These are phyloP conservation scores for Biancaea sappan DNA, from an alignment of 306 rosid genomes.

Conservation along the genomic window DNA sequence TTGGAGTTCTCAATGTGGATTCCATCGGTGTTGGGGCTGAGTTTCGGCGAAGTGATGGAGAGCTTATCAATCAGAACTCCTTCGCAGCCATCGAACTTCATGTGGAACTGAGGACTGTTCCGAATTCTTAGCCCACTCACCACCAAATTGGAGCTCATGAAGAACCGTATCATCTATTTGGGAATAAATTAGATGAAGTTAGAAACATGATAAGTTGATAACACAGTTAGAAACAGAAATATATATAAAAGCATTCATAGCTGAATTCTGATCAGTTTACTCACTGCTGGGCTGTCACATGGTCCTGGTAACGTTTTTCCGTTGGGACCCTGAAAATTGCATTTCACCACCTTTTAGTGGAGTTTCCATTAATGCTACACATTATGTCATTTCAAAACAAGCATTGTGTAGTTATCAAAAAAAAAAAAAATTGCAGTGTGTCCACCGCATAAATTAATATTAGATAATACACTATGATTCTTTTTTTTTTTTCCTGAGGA, in stretches of 20 bases:
- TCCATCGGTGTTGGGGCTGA: conserved; percentile 98
- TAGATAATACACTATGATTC: no score
- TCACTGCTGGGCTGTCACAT: conserved; percentile 92
- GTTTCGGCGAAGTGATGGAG: conserved; percentile 84
- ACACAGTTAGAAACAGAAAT: background rate
- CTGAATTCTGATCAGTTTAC: conserved; percentile 36
- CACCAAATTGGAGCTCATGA: conserved; percentile 84
- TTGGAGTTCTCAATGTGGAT: conserved; percentile 77
- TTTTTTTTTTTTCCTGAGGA: no score
- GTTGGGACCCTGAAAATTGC: conserved; percentile 72
- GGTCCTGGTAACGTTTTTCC: conserved; percentile 79
- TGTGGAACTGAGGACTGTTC: conserved; percentile 91
- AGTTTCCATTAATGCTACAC: background rate
- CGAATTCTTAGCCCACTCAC: conserved; percentile 68
- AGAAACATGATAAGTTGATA: background rate
- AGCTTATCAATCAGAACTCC: conserved; percentile 70
- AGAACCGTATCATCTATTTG: conserved; percentile 86
- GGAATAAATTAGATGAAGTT: no score
- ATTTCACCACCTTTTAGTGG: conserved; percentile 17
- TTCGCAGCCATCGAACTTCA: conserved; percentile 90
- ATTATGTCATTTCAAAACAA: background rate
- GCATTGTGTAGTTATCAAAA: no score
- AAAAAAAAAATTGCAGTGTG: no score
- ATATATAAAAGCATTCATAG: background rate
- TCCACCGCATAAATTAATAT: no score